Percentiles rank a stretch among this genome's conserved stretches.
Conservation (phyloP, 495 filamentous ascomycete species). For the Diplogelasinospora grovesii region DNA sequence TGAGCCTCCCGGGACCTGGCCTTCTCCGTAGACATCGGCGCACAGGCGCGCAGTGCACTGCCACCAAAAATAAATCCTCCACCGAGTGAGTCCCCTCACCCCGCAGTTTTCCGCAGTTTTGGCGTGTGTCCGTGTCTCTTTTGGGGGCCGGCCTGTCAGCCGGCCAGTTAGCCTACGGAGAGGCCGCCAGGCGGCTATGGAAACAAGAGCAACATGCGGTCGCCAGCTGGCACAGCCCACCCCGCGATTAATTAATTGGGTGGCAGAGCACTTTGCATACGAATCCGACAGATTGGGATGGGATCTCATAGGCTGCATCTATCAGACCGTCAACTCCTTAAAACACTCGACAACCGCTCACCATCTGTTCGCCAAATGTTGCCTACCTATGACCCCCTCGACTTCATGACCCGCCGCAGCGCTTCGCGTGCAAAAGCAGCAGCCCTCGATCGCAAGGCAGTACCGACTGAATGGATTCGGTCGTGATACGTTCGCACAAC, state of each 20-base stretch:
- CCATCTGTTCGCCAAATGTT: too few species aligned
- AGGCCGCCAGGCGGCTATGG: constrained; percentile 23
- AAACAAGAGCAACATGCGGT: too few species aligned
- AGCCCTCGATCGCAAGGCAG: too few species aligned
- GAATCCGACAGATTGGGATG: constrained; percentile 7
- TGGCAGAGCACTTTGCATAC: neutral
- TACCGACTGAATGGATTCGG: too few species aligned
- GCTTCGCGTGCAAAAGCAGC: too few species aligned
- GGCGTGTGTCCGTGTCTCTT: neutral
- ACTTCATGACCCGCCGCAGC: too few species aligned
- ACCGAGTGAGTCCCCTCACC: too few species aligned
- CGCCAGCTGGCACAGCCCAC: neutral
- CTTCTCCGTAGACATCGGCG: neutral
- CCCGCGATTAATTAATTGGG: neutral
- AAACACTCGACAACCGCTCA: too few species aligned
- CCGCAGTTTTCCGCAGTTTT: neutral
- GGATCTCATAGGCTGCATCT: neutral
- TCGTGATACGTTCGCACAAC: too few species aligned
- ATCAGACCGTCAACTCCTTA: too few species aligned
- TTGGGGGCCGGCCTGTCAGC: neutral
- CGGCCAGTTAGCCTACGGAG: constrained; percentile 11
- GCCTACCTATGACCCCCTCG: too few species aligned
- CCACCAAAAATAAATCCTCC: constrained; percentile 6
- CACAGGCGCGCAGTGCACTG: constrained; percentile 2
- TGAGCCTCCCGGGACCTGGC: constrained; percentile 4